Evolutionary conservation across 129 eudicot genomes (phyloP).

Genomic region (Pittosporum tobira): DNA sequence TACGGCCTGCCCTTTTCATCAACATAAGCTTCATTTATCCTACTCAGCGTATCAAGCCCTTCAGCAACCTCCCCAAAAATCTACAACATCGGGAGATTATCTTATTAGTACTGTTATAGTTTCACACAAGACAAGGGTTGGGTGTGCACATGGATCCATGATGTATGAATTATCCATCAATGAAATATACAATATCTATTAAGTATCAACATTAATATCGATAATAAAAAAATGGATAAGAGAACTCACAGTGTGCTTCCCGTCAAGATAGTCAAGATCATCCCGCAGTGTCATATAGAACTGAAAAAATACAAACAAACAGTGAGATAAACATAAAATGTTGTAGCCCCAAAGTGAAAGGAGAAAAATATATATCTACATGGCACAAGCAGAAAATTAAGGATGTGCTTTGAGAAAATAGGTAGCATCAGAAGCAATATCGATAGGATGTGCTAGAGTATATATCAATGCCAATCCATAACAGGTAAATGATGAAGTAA

Average conservation of each 20-base stretch:
- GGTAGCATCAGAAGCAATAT: background rate
- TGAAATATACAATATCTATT: background rate
- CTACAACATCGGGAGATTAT: slow-evolving; percentile 19
- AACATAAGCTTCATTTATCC: slow-evolving; percentile 87
- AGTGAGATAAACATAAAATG: background rate
- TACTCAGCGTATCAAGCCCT: slow-evolving; percentile 71
- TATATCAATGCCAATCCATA: background rate
- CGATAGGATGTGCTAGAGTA: background rate
- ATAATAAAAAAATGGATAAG: slow-evolving; percentile 1
- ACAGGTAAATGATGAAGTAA: background rate
- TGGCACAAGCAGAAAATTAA: background rate
- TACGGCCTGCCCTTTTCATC: slow-evolving; percentile 79
- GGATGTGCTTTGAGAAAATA: background rate
- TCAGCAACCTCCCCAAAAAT: slow-evolving; percentile 96
- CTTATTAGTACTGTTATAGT: background rate
- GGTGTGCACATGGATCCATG: background rate
- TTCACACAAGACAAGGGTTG: background rate
- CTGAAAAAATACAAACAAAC: slow-evolving; percentile 26
- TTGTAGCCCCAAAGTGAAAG: slow-evolving; percentile 2
- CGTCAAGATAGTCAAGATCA: slow-evolving; percentile 93
- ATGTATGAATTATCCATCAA: background rate
- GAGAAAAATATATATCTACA: background rate
- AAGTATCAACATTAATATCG: too few relatives aligned
- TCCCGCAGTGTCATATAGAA: slow-evolving; percentile 89
- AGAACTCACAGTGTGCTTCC: slow-evolving; percentile 86